Evolutionary conservation across 83 land plant genomes (phyloP).

Genomic region (Picea abies): DNA sequence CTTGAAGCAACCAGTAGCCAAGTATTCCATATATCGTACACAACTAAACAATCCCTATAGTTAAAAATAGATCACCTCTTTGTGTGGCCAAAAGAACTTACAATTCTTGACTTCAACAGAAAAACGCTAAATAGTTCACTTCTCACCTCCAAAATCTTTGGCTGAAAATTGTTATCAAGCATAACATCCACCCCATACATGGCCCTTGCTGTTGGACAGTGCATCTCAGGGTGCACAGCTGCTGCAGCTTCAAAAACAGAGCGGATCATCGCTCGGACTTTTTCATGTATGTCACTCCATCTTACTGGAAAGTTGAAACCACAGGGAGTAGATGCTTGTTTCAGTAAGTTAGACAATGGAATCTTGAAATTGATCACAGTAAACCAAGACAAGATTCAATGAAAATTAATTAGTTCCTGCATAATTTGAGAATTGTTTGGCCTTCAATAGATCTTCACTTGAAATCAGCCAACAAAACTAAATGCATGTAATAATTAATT

Average conservation of each 20-base stretch:
- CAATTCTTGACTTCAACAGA: background rate
- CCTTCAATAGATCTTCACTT: background rate
- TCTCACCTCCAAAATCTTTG: constrained; percentile 91
- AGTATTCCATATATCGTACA: too few relatives aligned
- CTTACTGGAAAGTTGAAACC: constrained; percentile 54
- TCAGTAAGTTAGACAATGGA: background rate
- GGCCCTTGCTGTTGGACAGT: constrained; percentile 74
- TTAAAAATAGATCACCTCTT: background rate
- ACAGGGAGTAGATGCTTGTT: constrained; percentile 2
- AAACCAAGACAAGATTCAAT: background rate
- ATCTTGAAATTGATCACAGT: background rate
- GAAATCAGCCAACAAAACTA: background rate
- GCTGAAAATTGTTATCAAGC: constrained; percentile 72
- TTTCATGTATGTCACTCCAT: constrained; percentile 84
- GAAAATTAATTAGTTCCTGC: background rate
- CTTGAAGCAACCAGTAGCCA: too few relatives aligned
- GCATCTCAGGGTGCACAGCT: constrained; percentile 84
- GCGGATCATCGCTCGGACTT: constrained; percentile 67
- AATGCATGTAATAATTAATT: background rate
- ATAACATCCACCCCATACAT: constrained; percentile 97
- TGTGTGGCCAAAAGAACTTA: background rate
- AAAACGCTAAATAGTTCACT: background rate
- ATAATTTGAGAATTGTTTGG: background rate
- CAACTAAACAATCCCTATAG: background rate
- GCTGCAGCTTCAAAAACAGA: constrained; percentile 84